These are phyloP conservation scores for Lactifluus rugatus DNA, from an alignment of 768 basidiomycete genomes.

Conservation along the genomic window DNA sequence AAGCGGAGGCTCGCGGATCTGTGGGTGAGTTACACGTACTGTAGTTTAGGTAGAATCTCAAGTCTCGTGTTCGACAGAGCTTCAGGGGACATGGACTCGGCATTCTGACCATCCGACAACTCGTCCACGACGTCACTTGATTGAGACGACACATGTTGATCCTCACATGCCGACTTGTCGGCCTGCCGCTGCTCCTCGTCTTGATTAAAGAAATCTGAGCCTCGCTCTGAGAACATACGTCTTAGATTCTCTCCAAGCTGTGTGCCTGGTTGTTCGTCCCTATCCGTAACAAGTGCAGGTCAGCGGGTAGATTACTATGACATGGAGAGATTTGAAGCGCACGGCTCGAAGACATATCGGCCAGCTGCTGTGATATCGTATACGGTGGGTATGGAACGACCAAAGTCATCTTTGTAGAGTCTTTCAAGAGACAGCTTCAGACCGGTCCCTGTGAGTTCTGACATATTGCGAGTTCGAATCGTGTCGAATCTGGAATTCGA, in stretches of 20 bases:
- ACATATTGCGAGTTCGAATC: background rate
- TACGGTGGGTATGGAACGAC: conserved; percentile 49
- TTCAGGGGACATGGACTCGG: conserved; percentile 56
- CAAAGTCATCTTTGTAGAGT: conserved; percentile 73
- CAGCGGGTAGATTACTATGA: conserved; percentile 1
- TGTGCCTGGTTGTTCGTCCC: conserved; percentile 43
- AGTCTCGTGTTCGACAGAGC: conserved; percentile 65
- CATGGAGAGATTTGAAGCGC: conserved; percentile 23
- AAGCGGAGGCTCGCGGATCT: background rate
- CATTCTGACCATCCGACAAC: conserved; percentile 28
- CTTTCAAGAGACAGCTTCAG: conserved; percentile 63
- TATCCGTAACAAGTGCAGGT: conserved; percentile 13
- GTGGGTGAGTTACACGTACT: conserved; percentile 38
- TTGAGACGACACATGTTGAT: conserved; percentile 21
- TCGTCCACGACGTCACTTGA: conserved; percentile 25
- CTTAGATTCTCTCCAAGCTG: conserved; percentile 55
- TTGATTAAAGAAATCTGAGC: conserved; percentile 64
- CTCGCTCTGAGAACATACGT: conserved; percentile 66
- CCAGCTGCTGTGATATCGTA: conserved; percentile 65
- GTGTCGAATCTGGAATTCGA: background rate
- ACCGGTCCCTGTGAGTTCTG: conserved; percentile 21
- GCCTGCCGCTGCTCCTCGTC: conserved; percentile 24
- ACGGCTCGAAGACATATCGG: conserved; percentile 64
- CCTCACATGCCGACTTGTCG: conserved; percentile 14
- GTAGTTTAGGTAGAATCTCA: conserved; percentile 61